Evolutionary conservation across 441 rosid species (phyloP), one percentile per base, ranked within the genome.

Genomic region (Corymbia calophylla): DNA sequence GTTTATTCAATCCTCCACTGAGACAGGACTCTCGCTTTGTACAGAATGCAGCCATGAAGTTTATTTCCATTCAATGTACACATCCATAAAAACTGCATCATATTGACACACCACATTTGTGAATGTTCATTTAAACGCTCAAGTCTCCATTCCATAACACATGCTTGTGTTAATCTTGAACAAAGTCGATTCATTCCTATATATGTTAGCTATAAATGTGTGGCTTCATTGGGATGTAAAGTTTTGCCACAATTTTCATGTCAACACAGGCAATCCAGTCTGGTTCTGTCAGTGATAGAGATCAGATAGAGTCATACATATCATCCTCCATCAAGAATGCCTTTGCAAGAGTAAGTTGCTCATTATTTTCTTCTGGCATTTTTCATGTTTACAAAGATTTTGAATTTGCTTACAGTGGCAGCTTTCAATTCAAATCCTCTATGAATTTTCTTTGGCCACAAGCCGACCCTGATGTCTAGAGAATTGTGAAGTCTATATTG

Each of bases 271-370:
- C 94, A 87, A 90, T 94, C 92, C 95, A 95, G 85, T 93, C 96
- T 73, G 88, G 92, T 60, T 93, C 98, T 62, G 90, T 88, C 93
- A 90, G 94, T 68, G 99, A 97, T 92, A 94, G 94, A 58, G 99
- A 97, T 92, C 98, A 96, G 93, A 96, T 97, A 90, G 99, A 98
- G 93, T 93, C 94, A 66, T 97, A 95, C 91, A 94, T 97, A 92
- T 92, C 95, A 91, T 97, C 96, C 89, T 98, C 99, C 89, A 92
- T 96, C 89, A 98, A 95, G 96, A 95, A 90, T 91, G 94, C 97
- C 77, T 97, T 97, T 94, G 82, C 97, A 81, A 95, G 98, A 94
- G 99, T 97, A 93, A 92, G 95, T 93, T 77, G 84, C 53, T 77
- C 84, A 77, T 44, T 77, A 44, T 44, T 77, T 77, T 77, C 49